phyloP scores from a whole-genome alignment of 352 stramenopile species.

The Stephanocyclus meneghinianus region DNA sequence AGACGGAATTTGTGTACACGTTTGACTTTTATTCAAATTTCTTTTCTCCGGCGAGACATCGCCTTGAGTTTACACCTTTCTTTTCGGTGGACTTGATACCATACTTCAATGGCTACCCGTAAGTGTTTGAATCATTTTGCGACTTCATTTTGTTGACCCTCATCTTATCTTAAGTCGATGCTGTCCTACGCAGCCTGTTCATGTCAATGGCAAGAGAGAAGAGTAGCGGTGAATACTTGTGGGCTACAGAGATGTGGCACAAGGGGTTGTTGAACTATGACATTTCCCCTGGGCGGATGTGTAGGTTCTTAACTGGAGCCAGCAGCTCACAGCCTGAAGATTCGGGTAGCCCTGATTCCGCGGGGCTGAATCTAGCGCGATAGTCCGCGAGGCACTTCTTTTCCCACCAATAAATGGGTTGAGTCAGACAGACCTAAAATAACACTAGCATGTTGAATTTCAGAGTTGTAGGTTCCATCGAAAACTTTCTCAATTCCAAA shows the following conservation, averaged over 20 bases:
- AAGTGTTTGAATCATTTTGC: not conserved
- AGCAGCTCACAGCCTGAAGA: not conserved
- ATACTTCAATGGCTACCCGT: conserved; percentile 54
- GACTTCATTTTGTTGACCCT: not conserved
- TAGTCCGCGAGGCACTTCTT: too few relatives aligned
- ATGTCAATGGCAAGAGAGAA: conserved; percentile 58
- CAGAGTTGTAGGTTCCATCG: too few relatives aligned
- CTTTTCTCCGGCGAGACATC: conserved; percentile 45
- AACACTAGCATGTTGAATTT: too few relatives aligned
- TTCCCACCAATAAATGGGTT: too few relatives aligned
- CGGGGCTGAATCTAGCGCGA: too few relatives aligned
- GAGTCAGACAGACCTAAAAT: too few relatives aligned
- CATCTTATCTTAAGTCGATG: not conserved
- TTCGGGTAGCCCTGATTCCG: too few relatives aligned
- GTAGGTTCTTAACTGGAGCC: conserved; percentile 24
- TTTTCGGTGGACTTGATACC: conserved; percentile 55
- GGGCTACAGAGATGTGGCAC: conserved; percentile 54
- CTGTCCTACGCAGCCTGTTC: conserved; percentile 19
- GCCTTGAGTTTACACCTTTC: conserved; percentile 47
- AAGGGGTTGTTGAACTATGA: conserved; percentile 47
- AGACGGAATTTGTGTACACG: conserved; percentile 57
- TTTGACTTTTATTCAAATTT: conserved; percentile 59
- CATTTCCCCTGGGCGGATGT: conserved; percentile 26
- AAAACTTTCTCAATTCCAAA: too few relatives aligned
- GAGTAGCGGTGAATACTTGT: conserved; percentile 41